Base-by-base conservation (phyloP, 2,329 filamentous ascomycete genomes). In the Talaromyces verruculosus region DNA sequence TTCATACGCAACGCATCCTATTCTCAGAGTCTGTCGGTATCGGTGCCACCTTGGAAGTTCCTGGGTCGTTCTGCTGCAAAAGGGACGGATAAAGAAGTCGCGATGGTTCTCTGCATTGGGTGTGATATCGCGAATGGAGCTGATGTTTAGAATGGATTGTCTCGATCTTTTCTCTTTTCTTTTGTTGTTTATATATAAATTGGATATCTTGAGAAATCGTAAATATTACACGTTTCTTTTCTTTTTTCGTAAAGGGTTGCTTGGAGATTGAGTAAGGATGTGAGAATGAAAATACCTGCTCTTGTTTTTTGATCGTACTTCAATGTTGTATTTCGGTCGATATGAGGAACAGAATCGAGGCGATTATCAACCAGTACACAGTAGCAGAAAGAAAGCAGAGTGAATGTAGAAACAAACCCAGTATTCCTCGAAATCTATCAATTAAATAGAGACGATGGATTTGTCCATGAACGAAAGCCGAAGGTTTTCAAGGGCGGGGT, bases 11-110 rank as follows among this genome's bases (percentile, higher is more conserved):
- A 47, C 19, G 19, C 15, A 37, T 28, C 53, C 49, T 43, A 37
- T 17, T 43, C 4, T 64, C 51, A 66, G 37, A 53, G 64, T 2
- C 30, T 22, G 33, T 57, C n/a, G 49, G 45, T 58, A 47, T 43
- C 37, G 47, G 69, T 72, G 47, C 70, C 71, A 53, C 70, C 70
- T 70, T 72, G 72, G 59, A 71, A 71, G 53, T 72, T 71, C 59
- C 68, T 68, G 57, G 71, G 65, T 69, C 69, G 68, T 64, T 72
- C 71, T 67, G 67, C 70, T 58, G 69, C 69, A 49, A 69, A 63
- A 63, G 68, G 66, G 59, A 58, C 66, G 47, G 66, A 39, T 25
- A 66, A 57, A 19, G 11, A 22, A 57, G 53, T 57, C n/a, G 47
- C 60, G 47, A 41, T 61, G 57, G 60, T 65, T 33, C 55, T 65